These are phyloP conservation scores for Datura wrightii DNA, from an alignment of 257 asterid genomes.

Conservation along the genomic window DNA sequence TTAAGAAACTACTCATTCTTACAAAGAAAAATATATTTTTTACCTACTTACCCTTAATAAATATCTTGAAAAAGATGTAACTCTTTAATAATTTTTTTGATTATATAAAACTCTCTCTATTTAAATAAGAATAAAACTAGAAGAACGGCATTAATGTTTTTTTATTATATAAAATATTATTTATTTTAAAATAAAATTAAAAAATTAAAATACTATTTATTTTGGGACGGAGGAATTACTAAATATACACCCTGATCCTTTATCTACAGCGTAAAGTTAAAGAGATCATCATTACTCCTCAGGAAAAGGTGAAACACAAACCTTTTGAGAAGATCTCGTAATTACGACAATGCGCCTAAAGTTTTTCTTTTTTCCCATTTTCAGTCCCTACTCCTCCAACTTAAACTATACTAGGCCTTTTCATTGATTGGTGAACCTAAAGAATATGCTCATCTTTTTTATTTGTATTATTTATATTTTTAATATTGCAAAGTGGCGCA, in stretches of 20 bases:
- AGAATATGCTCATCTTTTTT: not conserved
- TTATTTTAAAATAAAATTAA: too few relatives aligned
- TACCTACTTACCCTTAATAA: too few relatives aligned
- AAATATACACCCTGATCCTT: not conserved
- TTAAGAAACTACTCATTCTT: too few relatives aligned
- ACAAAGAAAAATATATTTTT: too few relatives aligned
- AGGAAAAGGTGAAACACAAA: slow-evolving; percentile 12
- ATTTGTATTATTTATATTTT: slow-evolving; percentile 12
- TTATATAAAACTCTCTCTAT: too few relatives aligned
- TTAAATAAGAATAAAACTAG: too few relatives aligned
- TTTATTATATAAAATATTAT: too few relatives aligned
- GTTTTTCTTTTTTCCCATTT: not conserved
- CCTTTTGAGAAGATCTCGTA: not conserved
- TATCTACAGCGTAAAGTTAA: not conserved
- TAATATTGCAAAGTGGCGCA: not conserved
- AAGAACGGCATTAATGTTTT: too few relatives aligned
- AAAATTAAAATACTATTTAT: too few relatives aligned
- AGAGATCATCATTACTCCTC: not conserved
- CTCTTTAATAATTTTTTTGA: too few relatives aligned
- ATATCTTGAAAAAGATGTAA: too few relatives aligned
- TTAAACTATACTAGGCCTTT: not conserved
- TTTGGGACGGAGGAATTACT: not conserved
- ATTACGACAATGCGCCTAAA: not conserved
- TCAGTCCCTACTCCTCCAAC: not conserved
- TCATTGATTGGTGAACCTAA: slow-evolving; percentile 23